Evolutionary conservation across 768 basidiomycete species (phyloP).

Genomic region (Lepiota venenata): DNA sequence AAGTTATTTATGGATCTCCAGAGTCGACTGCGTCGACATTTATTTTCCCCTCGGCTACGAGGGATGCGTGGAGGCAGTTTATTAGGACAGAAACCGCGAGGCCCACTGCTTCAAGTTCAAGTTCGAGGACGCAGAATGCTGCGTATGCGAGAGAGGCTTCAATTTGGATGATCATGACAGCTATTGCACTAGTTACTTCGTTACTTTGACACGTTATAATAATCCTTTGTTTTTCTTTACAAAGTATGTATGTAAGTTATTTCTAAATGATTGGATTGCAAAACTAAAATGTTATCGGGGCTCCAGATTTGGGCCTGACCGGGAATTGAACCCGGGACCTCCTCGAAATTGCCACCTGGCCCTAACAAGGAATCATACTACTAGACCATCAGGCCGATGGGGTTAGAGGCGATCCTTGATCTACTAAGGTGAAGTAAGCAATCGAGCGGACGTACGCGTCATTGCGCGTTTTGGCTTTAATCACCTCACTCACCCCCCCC

Average conservation of each 20-base stretch:
- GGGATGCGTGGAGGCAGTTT: conserved; percentile 53
- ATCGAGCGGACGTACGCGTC: conserved; percentile 30
- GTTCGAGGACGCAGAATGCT: neutral
- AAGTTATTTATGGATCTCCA: conserved; percentile 49
- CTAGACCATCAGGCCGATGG: conserved; percentile 48
- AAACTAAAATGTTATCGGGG: neutral
- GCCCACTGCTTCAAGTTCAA: conserved; percentile 8
- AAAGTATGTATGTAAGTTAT: no score
- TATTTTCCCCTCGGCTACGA: conserved; percentile 51
- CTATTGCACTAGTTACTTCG: no score
- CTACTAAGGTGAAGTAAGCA: conserved; percentile 1
- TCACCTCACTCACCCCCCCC: conserved; percentile 8
- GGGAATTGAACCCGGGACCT: conserved; percentile 90
- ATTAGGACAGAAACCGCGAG: conserved; percentile 36
- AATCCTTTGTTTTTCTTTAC: no score
- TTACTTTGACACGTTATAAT: no score
- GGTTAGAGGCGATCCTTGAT: neutral
- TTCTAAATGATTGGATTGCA: no score
- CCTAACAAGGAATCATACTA: conserved; percentile 65
- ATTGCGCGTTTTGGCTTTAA: conserved; percentile 33
- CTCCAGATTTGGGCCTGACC: conserved; percentile 79
- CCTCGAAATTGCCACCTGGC: conserved; percentile 46
- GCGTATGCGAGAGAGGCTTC: neutral
- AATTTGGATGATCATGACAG: no score
- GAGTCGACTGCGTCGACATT: conserved; percentile 48